Evolutionary conservation across 129 eudicot species (phyloP), one percentile per base, ranked within the genome.

Genomic region (Flaveria bidentis): DNA sequence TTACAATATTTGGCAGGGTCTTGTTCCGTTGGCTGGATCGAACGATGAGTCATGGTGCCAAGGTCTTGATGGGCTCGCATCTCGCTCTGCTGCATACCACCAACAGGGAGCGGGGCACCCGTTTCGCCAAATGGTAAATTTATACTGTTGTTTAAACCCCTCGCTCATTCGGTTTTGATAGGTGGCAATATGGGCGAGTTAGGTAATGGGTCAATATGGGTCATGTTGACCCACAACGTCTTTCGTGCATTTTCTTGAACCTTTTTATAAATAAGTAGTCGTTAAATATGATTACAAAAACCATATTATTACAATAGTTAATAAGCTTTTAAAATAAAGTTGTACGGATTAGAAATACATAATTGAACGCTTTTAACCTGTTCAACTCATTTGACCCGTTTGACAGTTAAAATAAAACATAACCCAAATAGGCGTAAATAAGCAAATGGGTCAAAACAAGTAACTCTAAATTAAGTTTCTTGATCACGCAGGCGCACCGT

Each of bases 81-180:
- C 96, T 9, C 90, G 96, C 68, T 78, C 96, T n/a, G 92, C 92
- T 76, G 90, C 96, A 76, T 90, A 90, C 84, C 87, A 90, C 82
- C 92, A 90, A 71, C 92, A 87, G 81, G 96, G 92, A n/a, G n/a
- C n/a, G n/a, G n/a, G n/a, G n/a, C n/a, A n/a, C n/a, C 96, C 96
- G 96, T 17, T 90, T 87, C 28, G 88, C 87, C 73, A 87, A 90
- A 85, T 90, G 96, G 96, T 90, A 79, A 36, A 36, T 25, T 0
- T 4, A 12, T 60, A 11, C 4, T 58, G 39, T 58, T 22, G 66
- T 22, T 23, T 5, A 58, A 58, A 20, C 33, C 7, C 11, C 36
- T 58, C n/a, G 14, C 16, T 3, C 36, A 9, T 58, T 9, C 6
- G 15, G 4, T 17, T 50, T 5, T 50, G 5, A 1, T 58, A 58